Base-by-base conservation (phyloP, 768 basidiomycete species). In the Suillus variegatus region DNA sequence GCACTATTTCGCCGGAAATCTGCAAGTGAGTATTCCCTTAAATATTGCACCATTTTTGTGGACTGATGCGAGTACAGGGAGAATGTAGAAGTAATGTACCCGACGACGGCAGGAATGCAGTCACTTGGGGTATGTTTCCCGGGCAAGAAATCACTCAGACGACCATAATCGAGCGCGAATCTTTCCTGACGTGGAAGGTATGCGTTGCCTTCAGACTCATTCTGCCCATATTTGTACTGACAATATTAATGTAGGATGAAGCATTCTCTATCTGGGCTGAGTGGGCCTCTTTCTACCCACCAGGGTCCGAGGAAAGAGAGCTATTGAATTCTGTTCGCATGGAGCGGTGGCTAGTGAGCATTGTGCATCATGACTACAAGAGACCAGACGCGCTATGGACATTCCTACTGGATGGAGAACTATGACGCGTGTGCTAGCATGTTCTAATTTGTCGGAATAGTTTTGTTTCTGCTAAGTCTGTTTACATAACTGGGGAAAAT, bases 71-170 rank as follows among this genome's bases (percentile, higher is more conserved):
- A 14, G 58, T 64, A 5, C 51, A 94, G 91, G 95, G 93, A 35
- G 91, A 94, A 58, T 88, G 84, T 66, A 80, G 82, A 68, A 94
- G 88, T 14, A 99, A 97, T 74, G 86, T 97, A 28, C 82, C 85
- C 1, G 87, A 90, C 55, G 88, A 86, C 41, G 91, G 87, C 16
- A 86, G 93, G 64, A 98, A 98, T 76, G 96, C 95, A 0, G 97
- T 99, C 8, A 99, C 97, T 1, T 99, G 97, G 97, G 97, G 96
- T 64, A 90, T 99, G 7, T 99, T 99, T 76, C 94, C 95, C 0
- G 97, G 94, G 0, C 93, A 97, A 74, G 97, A 99, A 77, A 91
- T 99, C 55, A 86, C 90, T 2, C 97, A 98, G 72, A 93, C 97
- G 6, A 99, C 97, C 0, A 95, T 99, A 69, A 99, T 99, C 43